phyloP scores from a whole-genome alignment of 495 filamentous ascomycete species.

The Ramalina intermedia region DNA sequence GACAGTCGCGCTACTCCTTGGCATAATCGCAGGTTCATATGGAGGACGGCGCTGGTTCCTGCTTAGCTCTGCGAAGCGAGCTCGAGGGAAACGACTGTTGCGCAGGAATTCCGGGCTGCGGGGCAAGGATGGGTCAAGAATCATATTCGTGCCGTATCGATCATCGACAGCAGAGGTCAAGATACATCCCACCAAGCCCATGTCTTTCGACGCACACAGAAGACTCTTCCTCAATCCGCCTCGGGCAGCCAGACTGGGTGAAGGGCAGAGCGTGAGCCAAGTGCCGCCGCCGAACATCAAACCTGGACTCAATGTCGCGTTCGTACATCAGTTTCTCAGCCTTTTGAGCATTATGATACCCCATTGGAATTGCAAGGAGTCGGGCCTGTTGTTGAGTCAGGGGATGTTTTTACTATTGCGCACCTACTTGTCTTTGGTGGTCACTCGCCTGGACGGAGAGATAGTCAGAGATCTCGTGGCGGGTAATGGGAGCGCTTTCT shows the following conservation, averaged over 20 bases:
- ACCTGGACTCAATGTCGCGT: constrained; percentile 89
- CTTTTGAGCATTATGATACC: constrained; percentile 96
- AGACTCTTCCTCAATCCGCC: constrained; percentile 87
- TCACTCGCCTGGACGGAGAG: constrained; percentile 87
- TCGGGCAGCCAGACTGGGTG: constrained; percentile 55
- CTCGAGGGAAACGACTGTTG: constrained; percentile 61
- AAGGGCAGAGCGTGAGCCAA: constrained; percentile 43
- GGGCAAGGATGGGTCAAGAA: constrained; percentile 85
- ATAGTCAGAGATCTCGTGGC: constrained; percentile 93
- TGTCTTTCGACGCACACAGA: constrained; percentile 92
- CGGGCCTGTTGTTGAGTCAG: constrained; percentile 74
- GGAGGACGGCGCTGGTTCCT: constrained; percentile 62
- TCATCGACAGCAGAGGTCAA: constrained; percentile 73
- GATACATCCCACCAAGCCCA: constrained; percentile 81
- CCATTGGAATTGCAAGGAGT: constrained; percentile 87
- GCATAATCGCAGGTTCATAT: constrained; percentile 63
- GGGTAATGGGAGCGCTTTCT: constrained; percentile 76
- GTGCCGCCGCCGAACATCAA: constrained; percentile 82
- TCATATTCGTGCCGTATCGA: constrained; percentile 88
- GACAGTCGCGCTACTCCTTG: constrained; percentile 55
- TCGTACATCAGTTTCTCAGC: constrained; percentile 91
- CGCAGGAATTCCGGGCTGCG: constrained; percentile 84
- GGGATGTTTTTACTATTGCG: constrained; percentile 53
- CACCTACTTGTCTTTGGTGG: constrained; percentile 87
- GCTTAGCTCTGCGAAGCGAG: constrained; percentile 55